Evolutionary conservation across 1,284 basidiomycete genomes (phyloP), one percentile per base, ranked within the genome.

Genomic region (Papiliotrema laurentii): DNA sequence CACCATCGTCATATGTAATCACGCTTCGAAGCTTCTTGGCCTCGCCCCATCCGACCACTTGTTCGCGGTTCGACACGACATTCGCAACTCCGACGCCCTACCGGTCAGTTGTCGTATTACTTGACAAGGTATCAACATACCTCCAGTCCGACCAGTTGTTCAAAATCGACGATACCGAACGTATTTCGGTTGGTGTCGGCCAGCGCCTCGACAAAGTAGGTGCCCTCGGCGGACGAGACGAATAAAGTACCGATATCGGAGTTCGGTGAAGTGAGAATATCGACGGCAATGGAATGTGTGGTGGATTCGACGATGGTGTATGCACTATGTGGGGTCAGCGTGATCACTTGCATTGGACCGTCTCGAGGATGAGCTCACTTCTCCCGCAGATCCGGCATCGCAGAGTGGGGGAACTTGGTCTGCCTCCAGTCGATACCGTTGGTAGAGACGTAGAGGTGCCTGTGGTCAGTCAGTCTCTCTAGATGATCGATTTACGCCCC

Each of bases 301-400:
- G 91, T 94, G 14, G 84, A 86, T 71, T 97, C 92, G 50, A 98
- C 87, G 56, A 98, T 85, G 0, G 94, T 98, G 71, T 98, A 97
- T 9, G 88, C 89, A 64, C 91, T 92, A 39, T 5, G n/a, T n/a
- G n/a, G n/a, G 19, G 33, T 19, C 24, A 38, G 44, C 40, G 21
- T 45, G 4, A 38, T 33, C 16, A 34, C 25, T 16, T 11, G 24
- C 22, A 31, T 26, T 22, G 43, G 19, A 27, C 14, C 10, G n/a
- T n/a, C n/a, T 11, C 4, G 47, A 18, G 28, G 9, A 14, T 13
- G 18, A 16, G 31, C 47, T 39, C 34, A 60, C 55, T 61, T 59
- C 42, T 59, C 59, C 28, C 47, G 42, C 19, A 61, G 40, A 49
- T 59, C 58, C 13, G 71, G 71, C 33, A 73, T 47, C 1, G 71